phyloP scores from a whole-genome alignment of 2,329 filamentous ascomycete species.

The Fusarium sp. region DNA sequence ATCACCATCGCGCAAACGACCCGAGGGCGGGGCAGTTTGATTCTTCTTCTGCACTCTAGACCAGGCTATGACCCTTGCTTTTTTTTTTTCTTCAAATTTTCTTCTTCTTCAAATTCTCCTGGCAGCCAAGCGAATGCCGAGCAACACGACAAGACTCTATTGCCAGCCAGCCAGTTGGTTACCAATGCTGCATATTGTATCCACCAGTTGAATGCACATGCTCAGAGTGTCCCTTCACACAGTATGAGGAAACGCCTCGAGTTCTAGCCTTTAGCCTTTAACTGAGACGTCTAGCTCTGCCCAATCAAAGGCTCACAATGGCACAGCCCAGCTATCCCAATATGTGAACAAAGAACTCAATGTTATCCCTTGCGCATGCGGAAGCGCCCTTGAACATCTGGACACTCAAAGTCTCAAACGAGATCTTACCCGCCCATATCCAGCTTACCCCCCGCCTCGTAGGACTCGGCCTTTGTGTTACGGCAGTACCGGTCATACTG shows the following conservation, averaged over 20 bases:
- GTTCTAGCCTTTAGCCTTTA: conserved; percentile 21
- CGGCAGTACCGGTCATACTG: conserved; percentile 21
- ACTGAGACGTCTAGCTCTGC: conserved; percentile 25
- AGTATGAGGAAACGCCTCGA: conserved; percentile 35
- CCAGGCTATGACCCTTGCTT: conserved; percentile 28
- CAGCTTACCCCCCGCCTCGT: conserved; percentile 19
- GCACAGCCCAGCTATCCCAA: conserved; percentile 15
- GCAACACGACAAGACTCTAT: neutral
- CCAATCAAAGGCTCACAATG: conserved; percentile 27
- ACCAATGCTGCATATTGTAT: conserved; percentile 27
- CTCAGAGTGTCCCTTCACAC: conserved; percentile 4
- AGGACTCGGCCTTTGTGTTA: conserved; percentile 26
- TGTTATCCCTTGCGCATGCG: conserved; percentile 29
- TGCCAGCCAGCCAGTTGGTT: conserved; percentile 21
- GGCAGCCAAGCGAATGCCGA: conserved; percentile 22
- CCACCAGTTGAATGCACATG: conserved; percentile 25
- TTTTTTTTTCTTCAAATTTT: neutral
- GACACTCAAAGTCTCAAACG: conserved; percentile 17
- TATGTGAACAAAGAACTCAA: conserved; percentile 27
- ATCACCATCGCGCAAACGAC: conserved; percentile 27
- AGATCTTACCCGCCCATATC: conserved; percentile 8
- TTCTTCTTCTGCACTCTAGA: conserved; percentile 17
- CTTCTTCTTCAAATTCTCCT: no score
- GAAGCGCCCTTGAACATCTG: conserved; percentile 23
- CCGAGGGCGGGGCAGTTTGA: conserved; percentile 30